Evolutionary conservation across 139 green algal genomes (phyloP).

Genomic region (Astrephomene gubernaculifera): DNA sequence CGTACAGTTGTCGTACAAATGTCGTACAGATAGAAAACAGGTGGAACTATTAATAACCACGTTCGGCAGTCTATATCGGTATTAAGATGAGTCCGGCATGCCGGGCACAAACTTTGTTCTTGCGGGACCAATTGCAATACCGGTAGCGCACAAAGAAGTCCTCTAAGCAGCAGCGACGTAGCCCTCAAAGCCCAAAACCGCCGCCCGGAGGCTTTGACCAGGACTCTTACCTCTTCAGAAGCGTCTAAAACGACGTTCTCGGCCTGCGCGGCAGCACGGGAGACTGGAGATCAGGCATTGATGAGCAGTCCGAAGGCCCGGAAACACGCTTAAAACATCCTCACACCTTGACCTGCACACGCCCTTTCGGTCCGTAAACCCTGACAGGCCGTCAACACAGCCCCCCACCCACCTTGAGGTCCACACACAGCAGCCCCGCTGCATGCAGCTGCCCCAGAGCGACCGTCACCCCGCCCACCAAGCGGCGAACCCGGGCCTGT

Average conservation of each 20-base stretch:
- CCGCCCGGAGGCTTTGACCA: not conserved
- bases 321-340: not conserved
- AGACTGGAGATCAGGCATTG: too few relatives aligned
- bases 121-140: not conserved
- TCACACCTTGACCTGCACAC: not conserved
- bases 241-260: conserved; percentile 22
- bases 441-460: conserved; percentile 1
- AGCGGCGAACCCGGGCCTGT: conserved; percentile 1
- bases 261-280: too few relatives aligned
- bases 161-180: not conserved
- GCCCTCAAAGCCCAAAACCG: not conserved
- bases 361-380: not conserved
- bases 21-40: too few relatives aligned
- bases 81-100: not conserved
- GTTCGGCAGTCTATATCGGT: not conserved
- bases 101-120: not conserved
- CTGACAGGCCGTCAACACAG: too few relatives aligned
- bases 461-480: not conserved
- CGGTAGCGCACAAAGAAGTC: not conserved
- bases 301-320: too few relatives aligned
- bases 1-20: too few relatives aligned
- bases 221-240: not conserved
- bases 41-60: not conserved
- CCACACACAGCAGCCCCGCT: conserved; percentile 1
- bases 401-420: conserved; percentile 35